Percentiles rank a stretch among this genome's conserved stretches.
Conservation (phyloP, 179 eudicot species). For the Vitellaria paradoxa region DNA sequence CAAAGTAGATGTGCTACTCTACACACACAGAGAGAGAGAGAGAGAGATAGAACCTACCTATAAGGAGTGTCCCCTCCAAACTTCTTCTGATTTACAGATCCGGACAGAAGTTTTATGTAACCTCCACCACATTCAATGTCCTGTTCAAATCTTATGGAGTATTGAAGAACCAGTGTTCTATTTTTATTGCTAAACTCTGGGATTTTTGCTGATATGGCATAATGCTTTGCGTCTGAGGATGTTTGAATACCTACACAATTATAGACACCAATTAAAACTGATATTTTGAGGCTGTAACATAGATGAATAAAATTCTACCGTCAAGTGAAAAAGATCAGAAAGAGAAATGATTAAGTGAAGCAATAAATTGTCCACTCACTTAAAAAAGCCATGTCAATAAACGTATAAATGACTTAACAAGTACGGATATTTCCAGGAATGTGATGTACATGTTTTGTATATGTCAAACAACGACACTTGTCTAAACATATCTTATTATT, state of each 20-base stretch:
- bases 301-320: not conserved
- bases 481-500: too few species aligned
- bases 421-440: too few species aligned
- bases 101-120: constrained; percentile 62
- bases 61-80: constrained; percentile 81
- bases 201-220: constrained; percentile 65
- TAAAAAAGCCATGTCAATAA: not conserved
- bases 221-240: constrained; percentile 52
- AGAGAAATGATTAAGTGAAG: not conserved
- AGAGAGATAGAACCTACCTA: constrained; percentile 36
- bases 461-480: too few species aligned
- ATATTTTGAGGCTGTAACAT: not conserved
- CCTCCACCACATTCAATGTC: constrained; percentile 80
- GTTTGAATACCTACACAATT: constrained; percentile 62
- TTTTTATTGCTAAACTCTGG: constrained; percentile 67
- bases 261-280: not conserved
- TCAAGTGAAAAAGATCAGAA: not conserved
- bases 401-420: not conserved
- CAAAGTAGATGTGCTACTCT: not conserved
- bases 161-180: constrained; percentile 64
- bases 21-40: too few species aligned
- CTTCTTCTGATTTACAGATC: constrained; percentile 67
- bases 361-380: not conserved
- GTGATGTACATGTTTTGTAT: too few species aligned
- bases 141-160: constrained; percentile 61